A percentile compares a stretch with the other conserved stretches of the same genome.
Evolutionary conservation across 139 green algal genomes (phyloP).

Genomic region (Closterium sp.): DNA sequence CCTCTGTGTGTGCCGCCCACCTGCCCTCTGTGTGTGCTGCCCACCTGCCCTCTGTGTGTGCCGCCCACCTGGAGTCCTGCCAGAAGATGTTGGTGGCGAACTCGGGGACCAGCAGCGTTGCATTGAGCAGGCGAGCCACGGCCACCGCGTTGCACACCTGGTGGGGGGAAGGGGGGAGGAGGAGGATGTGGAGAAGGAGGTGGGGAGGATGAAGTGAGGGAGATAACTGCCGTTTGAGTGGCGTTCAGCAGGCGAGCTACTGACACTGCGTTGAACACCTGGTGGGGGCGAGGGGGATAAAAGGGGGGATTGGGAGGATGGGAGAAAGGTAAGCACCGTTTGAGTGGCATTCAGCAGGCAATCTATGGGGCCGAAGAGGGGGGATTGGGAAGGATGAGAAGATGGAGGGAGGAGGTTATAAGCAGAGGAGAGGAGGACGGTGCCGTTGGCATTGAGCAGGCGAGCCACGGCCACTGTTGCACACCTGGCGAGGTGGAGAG

Average conservation of each 20-base stretch:
- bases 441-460: neutral
- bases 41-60: neutral
- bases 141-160: constrained; percentile 49
- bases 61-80: constrained; percentile 38
- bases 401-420: no score
- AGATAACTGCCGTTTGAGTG: neutral
- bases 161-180: no score
- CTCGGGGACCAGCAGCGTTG: constrained; percentile 35
- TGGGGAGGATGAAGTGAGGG: no score
- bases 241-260: constrained; percentile 7
- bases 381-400: no score
- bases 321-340: no score
- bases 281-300: no score
- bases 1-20: neutral
- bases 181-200: no score
- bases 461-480: constrained; percentile 9
- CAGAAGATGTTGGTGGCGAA: constrained; percentile 45
- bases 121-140: constrained; percentile 40
- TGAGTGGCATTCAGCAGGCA: constrained; percentile 31
- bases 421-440: no score
- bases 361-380: neutral
- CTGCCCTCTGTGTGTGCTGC: neutral
- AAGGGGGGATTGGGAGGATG: no score
- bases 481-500: no score
- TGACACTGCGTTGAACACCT: neutral